Conservation (phyloP, 202 grass and related monocot genomes). For the Cymbopogon flexuosus region DNA sequence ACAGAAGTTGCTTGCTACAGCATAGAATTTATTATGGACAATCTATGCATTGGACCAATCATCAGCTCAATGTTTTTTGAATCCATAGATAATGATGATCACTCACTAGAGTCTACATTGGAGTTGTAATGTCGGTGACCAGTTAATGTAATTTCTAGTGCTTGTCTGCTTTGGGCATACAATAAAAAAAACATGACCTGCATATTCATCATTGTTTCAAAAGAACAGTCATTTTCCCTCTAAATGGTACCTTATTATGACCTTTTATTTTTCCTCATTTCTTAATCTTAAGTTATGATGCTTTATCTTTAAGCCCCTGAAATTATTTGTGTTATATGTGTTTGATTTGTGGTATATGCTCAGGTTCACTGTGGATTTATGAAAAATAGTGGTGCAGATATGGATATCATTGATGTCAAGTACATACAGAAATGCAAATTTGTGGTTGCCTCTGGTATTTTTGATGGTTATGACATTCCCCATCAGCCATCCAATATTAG, state of each 20-base stretch:
- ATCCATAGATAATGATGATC: background rate
- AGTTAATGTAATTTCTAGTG: background rate
- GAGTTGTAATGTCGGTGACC: background rate
- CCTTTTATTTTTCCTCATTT: background rate
- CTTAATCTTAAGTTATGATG: background rate
- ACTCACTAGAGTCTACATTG: background rate
- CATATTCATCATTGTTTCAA: conserved; percentile 2
- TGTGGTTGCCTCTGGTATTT: conserved; percentile 97
- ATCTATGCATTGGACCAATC: background rate
- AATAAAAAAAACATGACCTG: background rate
- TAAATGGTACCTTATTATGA: background rate
- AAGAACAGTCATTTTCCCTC: background rate
- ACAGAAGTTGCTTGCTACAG: background rate
- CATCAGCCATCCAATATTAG: conserved; percentile 93
- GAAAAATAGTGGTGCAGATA: conserved; percentile 74
- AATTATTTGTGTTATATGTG: background rate
- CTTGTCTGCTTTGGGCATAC: background rate
- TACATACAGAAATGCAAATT: conserved; percentile 83
- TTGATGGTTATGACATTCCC: conserved; percentile 94
- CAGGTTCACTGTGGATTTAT: conserved; percentile 97
- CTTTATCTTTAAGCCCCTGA: background rate
- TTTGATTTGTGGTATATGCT: conserved; percentile 22
- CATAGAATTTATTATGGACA: background rate
- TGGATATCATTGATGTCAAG: conserved; percentile 67
- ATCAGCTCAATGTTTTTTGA: background rate